Evolutionary conservation across 371 early-diverging fungal genomes (phyloP), one percentile per base, ranked within the genome.

Genomic region (Saksenaea vasiformis): DNA sequence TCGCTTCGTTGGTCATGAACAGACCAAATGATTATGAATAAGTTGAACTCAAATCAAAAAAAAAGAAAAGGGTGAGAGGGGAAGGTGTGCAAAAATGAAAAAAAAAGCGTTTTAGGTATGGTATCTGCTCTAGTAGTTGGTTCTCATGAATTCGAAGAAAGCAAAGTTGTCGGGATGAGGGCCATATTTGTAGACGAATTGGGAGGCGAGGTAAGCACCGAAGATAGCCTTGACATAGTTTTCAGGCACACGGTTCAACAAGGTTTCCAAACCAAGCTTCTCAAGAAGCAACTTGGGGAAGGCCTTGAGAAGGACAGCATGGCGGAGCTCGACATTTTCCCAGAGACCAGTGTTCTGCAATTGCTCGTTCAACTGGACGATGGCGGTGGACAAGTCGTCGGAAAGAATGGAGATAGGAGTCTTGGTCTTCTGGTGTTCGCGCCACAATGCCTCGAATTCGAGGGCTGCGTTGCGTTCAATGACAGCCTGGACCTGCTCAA

Each of bases 181-280:
- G 34, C 98, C 98, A 66, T 94, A 97, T 81, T 92, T 89, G 87
- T 98, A 98, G 58, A 98, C 92, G 70, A 98, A 98, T 57, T 94
- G 86, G 55, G 91, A 90, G 22, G 98, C 98, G 56, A 98, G 72
- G 75, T 90, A 94, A 27, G 92, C 87, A 61, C 98, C 97, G 87
- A 98, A 98, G 74, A 98, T 96, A 54, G 99, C 97, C 75, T 93
- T 90, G 62, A 96, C 91, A 73, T 98, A 98, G 69, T 83, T 86
- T 72, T 95, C 95, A 28, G 99, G 99, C 7, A 98, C 88, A 56
- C 97, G 88, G 64, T 87, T 82, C 66, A 98, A 71, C 61, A 98
- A 80, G 22, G 89, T 87, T n/a, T 96, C 95, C 43, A 98, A 70
- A 15, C 96, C 98, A 31, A 98, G 74, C 73, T 90, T 88, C 59